Conservation (phyloP, 2,329 filamentous ascomycete species). For the Diaporthe eres region DNA sequence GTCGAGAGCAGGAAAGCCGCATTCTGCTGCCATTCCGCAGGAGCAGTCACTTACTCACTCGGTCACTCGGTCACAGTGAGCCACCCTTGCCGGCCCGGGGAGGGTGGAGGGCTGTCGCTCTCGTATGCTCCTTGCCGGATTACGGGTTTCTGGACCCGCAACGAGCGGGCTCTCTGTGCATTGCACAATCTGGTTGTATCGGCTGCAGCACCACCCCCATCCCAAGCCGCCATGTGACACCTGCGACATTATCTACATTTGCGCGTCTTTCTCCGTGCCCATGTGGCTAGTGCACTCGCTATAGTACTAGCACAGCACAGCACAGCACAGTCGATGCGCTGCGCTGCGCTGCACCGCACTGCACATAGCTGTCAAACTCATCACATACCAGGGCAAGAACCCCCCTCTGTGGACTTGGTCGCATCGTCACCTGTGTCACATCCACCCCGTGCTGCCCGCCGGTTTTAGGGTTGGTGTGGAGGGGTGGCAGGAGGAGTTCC, state of each 20-base stretch:
- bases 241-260: constrained; percentile 28
- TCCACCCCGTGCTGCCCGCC: constrained; percentile 31
- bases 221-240: constrained; percentile 26
- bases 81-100: constrained; percentile 21
- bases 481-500: constrained; percentile 19
- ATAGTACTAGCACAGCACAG: constrained; percentile 12
- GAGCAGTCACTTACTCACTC: constrained; percentile 13
- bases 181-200: constrained; percentile 19
- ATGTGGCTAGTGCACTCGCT: constrained; percentile 19
- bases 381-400: constrained; percentile 14
- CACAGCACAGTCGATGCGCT: neutral
- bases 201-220: constrained; percentile 19
- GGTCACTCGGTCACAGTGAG: constrained; percentile 4
- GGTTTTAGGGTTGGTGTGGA: constrained; percentile 17
- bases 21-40: constrained; percentile 22
- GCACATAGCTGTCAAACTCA: neutral
- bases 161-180: neutral
- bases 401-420: constrained; percentile 10
- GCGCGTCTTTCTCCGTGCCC: neutral
- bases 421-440: constrained; percentile 29
- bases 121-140: constrained; percentile 29
- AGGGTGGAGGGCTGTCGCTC: neutral
- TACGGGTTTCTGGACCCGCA: constrained; percentile 12
- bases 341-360: constrained; percentile 1
- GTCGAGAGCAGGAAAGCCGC: constrained; percentile 20